These are phyloP conservation scores for Tulasnella sp. DNA, from an alignment of 768 basidiomycete genomes.

Conservation along the genomic window DNA sequence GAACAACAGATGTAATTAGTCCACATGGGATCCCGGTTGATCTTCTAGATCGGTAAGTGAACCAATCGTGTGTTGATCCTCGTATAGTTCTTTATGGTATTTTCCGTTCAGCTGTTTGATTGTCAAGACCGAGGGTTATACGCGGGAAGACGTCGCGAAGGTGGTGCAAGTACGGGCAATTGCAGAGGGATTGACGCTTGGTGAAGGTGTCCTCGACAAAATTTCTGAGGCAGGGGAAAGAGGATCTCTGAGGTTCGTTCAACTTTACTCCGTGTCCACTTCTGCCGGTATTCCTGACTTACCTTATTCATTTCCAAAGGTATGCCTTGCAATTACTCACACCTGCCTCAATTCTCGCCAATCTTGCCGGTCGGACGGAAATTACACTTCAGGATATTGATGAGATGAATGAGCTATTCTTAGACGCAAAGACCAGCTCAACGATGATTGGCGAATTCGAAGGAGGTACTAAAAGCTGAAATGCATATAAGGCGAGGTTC, in stretches of 20 bases:
- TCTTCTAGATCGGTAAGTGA: conserved; percentile 69
- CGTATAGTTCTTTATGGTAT: neutral
- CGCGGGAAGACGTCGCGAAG: conserved; percentile 67
- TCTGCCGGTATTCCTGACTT: neutral
- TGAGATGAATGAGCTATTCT: conserved; percentile 89
- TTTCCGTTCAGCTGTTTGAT: conserved; percentile 64
- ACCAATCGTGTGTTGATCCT: neutral
- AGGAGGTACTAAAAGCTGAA: conserved; percentile 9
- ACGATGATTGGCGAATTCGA: conserved; percentile 13
- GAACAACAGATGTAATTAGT: conserved; percentile 79
- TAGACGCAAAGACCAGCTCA: conserved; percentile 68
- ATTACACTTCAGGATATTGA: conserved; percentile 80
- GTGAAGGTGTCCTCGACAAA: conserved; percentile 61
- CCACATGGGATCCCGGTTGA: conserved; percentile 94
- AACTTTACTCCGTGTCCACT: no score
- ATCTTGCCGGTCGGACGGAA: conserved; percentile 60
- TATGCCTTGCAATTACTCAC: conserved; percentile 86
- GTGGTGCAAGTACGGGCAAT: conserved; percentile 78
- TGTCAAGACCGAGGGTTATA: conserved; percentile 80
- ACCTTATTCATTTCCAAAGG: conserved; percentile 12
- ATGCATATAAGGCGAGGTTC: no score
- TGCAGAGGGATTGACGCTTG: conserved; percentile 71
- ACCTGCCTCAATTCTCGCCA: conserved; percentile 78
- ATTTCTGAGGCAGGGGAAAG: conserved; percentile 72
- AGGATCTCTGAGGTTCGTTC: conserved; percentile 59